A percentile compares a stretch with the other conserved stretches of the same genome.
Conservation (phyloP, 1,139 yeast genomes). For the Pichia sp. region DNA sequence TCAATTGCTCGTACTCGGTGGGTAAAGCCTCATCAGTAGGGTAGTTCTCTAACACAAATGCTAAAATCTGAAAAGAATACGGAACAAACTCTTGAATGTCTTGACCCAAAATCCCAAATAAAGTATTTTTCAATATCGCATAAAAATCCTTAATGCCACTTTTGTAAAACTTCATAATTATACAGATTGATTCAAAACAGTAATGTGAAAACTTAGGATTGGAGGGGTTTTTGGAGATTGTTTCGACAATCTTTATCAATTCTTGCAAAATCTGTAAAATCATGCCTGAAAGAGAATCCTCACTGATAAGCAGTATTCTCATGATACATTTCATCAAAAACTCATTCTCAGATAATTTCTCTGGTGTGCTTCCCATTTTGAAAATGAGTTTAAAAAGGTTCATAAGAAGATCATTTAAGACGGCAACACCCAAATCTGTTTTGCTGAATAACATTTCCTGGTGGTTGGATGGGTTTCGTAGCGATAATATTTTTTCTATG, state of each 20-base stretch:
- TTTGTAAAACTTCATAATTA: slow-evolving; percentile 55
- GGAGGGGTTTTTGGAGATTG: slow-evolving; percentile 84
- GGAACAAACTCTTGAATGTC: slow-evolving; percentile 96
- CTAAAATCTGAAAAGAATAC: slow-evolving; percentile 82
- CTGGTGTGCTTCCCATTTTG: slow-evolving; percentile 63
- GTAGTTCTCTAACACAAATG: slow-evolving; percentile 66
- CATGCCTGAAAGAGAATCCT: slow-evolving; percentile 50
- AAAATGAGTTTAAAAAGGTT: slow-evolving; percentile 66
- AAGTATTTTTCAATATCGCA: slow-evolving; percentile 58
- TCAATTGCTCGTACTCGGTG: slow-evolving; percentile 56
- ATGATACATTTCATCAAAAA: slow-evolving; percentile 84
- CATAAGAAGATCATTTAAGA: slow-evolving; percentile 52
- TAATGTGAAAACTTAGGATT: slow-evolving; percentile 92
- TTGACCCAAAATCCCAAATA: slow-evolving; percentile 63
- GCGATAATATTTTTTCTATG: slow-evolving; percentile 78
- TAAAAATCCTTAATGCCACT: slow-evolving; percentile 43
- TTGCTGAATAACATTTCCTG: slow-evolving; percentile 60
- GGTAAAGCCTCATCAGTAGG: slow-evolving; percentile 55
- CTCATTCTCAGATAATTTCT: slow-evolving; percentile 92
- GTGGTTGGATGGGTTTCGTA: slow-evolving; percentile 50
- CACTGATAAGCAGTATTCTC: slow-evolving; percentile 76
- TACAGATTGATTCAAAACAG: slow-evolving; percentile 82
- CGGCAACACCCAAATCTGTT: slow-evolving; percentile 56
- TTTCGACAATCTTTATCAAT: slow-evolving; percentile 61
- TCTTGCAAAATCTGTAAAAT: slow-evolving; percentile 55